A percentile compares a stretch with the other conserved stretches of the same genome.
Conservation (phyloP, 176 grass and related monocot species). For the sorghum (Sorghum bicolor) region DNA sequence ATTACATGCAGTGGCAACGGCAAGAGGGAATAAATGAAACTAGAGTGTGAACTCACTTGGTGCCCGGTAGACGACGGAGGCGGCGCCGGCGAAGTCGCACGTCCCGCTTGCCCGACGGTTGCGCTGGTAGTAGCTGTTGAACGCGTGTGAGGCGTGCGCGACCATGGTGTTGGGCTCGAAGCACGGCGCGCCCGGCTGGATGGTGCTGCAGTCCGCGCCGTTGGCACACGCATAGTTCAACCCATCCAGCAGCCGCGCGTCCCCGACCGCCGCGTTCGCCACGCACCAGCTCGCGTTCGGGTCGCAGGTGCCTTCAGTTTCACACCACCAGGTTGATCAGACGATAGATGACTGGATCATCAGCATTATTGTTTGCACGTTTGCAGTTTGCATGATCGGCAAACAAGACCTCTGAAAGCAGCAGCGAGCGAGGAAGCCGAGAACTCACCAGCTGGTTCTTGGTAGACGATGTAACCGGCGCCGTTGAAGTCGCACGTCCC, state of each 20-base stretch:
- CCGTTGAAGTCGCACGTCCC: constrained; percentile 45
- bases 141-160: constrained; percentile 34
- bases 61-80: neutral
- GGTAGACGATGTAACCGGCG: constrained; percentile 29
- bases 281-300: constrained; percentile 51
- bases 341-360: no score
- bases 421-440: no score
- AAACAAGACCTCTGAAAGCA: no score
- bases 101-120: neutral
- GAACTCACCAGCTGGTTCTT: no score
- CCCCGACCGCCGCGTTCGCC: constrained; percentile 26
- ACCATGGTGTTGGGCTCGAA: constrained; percentile 35
- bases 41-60: neutral
- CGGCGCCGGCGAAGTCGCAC: constrained; percentile 42
- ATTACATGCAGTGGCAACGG: neutral
- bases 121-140: constrained; percentile 46
- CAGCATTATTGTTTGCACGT: no score
- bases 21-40: neutral
- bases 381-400: no score
- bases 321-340: no score
- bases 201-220: constrained; percentile 12
- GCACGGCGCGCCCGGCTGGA: constrained; percentile 25
- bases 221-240: no score
- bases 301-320: neutral
- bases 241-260: no score